phyloP scores from a whole-genome alignment of 371 early-diverging fungal genomes.

The Rhizomucor pusillus region DNA sequence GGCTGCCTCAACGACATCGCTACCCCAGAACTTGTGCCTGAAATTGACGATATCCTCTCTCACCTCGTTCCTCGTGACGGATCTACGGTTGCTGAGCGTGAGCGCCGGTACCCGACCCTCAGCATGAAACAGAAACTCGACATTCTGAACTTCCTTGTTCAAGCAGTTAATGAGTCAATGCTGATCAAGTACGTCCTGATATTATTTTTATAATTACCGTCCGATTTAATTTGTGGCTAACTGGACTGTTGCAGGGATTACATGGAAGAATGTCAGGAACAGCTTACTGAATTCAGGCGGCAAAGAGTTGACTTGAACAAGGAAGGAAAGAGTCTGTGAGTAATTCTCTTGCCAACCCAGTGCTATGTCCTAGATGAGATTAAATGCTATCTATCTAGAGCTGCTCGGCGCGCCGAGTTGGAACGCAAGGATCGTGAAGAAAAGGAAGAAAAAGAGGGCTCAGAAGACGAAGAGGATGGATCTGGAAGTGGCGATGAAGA shows the following conservation, averaged over 20 bases:
- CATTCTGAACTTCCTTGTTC: constrained; percentile 38
- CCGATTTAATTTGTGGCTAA: neutral
- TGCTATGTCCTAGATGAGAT: neutral
- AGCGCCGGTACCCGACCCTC: constrained; percentile 38
- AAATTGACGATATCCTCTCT: constrained; percentile 31
- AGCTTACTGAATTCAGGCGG: constrained; percentile 59
- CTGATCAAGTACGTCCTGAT: constrained; percentile 32
- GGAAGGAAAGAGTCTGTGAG: constrained; percentile 52
- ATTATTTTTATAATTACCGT: neutral
- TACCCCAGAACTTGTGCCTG: constrained; percentile 37
- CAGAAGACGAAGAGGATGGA: constrained; percentile 25
- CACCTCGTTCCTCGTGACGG: constrained; percentile 38
- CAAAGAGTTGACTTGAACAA: constrained; percentile 68
- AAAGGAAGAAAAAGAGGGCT: constrained; percentile 24
- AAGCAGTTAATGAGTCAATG: constrained; percentile 42
- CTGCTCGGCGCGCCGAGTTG: constrained; percentile 23
- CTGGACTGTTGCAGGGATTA: constrained; percentile 38
- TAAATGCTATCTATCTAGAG: constrained; percentile 10
- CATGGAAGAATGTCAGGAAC: constrained; percentile 71
- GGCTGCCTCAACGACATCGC: constrained; percentile 50
- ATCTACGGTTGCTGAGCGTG: constrained; percentile 40
- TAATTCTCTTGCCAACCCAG: neutral
- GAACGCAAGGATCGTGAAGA: constrained; percentile 27
- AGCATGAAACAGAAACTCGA: constrained; percentile 34
- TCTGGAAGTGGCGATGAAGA: constrained; percentile 6